These are phyloP conservation scores for Ramaria sp. DNA, from an alignment of 768 basidiomycete genomes.

Conservation along the genomic window DNA sequence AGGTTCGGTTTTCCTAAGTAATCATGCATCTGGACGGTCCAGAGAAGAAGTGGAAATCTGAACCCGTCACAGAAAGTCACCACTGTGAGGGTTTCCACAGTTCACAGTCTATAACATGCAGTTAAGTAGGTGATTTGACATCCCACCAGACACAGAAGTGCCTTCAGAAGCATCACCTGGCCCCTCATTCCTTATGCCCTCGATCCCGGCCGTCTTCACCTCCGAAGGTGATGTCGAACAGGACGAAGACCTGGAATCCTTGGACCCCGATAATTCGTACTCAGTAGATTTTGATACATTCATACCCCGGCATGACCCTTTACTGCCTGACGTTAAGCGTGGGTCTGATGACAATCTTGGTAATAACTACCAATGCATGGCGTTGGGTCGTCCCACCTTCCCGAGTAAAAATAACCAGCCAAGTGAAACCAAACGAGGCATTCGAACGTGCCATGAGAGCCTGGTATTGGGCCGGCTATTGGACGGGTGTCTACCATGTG, in stretches of 20 bases:
- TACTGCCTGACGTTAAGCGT: constrained; percentile 34
- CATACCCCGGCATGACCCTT: constrained; percentile 58
- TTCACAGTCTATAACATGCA: neutral
- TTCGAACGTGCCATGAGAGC: constrained; percentile 65
- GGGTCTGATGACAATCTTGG: neutral
- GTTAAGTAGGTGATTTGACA: constrained; percentile 62
- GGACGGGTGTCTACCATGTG: constrained; percentile 80
- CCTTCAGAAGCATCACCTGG: neutral
- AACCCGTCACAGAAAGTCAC: constrained; percentile 59
- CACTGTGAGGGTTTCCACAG: constrained; percentile 41
- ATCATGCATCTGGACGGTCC: constrained; percentile 59
- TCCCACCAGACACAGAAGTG: constrained; percentile 27
- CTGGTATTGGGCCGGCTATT: constrained; percentile 87
- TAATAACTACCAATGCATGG: neutral
- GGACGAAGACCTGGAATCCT: neutral
- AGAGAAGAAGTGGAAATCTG: constrained; percentile 61
- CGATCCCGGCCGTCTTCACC: constrained; percentile 3
- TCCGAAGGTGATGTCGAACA: constrained; percentile 1
- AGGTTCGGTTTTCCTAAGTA: no score
- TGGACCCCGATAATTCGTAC: constrained; percentile 32
- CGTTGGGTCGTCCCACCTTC: neutral
- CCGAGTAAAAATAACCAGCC: constrained; percentile 24
- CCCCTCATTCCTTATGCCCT: neutral
- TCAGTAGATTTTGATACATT: constrained; percentile 64
- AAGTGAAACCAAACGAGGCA: constrained; percentile 60